Evolutionary conservation across 2,329 filamentous ascomycete genomes (phyloP), one percentile per base, ranked within the genome.

Genomic region (Ophiostoma triangulosporum): DNA sequence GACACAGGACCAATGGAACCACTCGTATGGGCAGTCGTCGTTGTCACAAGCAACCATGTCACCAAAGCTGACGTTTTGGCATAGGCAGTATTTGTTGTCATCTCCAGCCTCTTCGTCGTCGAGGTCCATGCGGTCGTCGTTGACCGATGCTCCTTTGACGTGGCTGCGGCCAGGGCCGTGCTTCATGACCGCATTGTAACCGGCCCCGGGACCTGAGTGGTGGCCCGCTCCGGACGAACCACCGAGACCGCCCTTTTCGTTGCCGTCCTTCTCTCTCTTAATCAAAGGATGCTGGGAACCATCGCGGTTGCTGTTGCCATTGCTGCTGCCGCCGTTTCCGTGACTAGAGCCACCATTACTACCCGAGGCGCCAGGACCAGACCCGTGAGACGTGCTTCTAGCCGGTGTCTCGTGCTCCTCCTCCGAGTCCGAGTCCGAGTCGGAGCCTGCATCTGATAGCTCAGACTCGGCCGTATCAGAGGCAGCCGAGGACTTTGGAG

Each of bases 1-100:
- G 50, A 85, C 81, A 61, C 81, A 85, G 43, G 73, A 81, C 84
- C 86, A 93, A 69, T 93, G 87, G 66, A 93, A 93, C 87, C 87
- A 93, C 69, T 93, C 86, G 63, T 80, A 86, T 48, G 82, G 81
- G 67, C 87, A 93, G 59, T 83, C 76, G 55, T 85, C 81, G 66
- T 91, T 91, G 70, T 93, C 87, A 70, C 87, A 93, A 29, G 86
- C 87, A 58, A 93, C 86, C 87, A 93, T 93, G 63, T 91, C 84
- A 57, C 87, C 87, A 63, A 86, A 89, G 66, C 84, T 88, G 59
- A 90, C 84, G 61, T 85, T 85, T 65, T 90, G 84, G 66, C 87
- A 93, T 29, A 84, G 75, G 69, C 87, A 93, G 69, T 93, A 93
- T 66, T 88, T 86, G 64, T 85, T 83, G 67, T 89, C 85, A 58